These are phyloP conservation scores for Aspergillus eucalypticola DNA, from an alignment of 2,329 filamentous ascomycete genomes.

Conservation along the genomic window DNA sequence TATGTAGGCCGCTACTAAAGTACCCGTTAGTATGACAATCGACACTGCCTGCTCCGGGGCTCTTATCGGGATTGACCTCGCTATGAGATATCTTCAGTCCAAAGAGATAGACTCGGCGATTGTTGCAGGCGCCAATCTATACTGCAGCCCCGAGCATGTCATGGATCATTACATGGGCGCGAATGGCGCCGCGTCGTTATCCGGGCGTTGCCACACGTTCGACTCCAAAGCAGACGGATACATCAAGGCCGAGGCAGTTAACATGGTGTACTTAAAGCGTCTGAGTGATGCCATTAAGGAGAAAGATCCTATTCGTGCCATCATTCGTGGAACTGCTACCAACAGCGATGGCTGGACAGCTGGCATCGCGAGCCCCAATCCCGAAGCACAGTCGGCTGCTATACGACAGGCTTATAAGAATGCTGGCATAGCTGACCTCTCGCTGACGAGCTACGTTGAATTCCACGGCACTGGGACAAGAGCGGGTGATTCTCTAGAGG, in stretches of 20 bases:
- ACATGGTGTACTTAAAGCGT: constrained; percentile 41
- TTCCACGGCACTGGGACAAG: too few species aligned
- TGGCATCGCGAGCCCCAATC: too few species aligned
- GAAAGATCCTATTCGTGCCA: constrained; percentile 43
- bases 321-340: constrained; percentile 19
- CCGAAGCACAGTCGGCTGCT: too few species aligned
- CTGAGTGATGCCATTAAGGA: constrained; percentile 43
- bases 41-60: constrained; percentile 16
- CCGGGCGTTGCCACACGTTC: constrained; percentile 28
- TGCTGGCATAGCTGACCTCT: too few species aligned
- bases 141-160: constrained; percentile 17
- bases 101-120: constrained; percentile 21
- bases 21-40: constrained; percentile 19
- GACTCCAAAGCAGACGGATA: constrained; percentile 46
- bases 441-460: too few species aligned
- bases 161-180: constrained; percentile 15
- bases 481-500: too few species aligned
- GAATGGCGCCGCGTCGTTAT: constrained; percentile 19
- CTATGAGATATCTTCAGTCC: constrained; percentile 24
- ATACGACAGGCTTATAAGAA: too few species aligned
- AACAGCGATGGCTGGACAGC: neutral
- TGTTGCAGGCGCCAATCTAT: constrained; percentile 26
- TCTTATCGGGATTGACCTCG: constrained; percentile 32
- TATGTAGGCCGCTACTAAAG: too few species aligned
- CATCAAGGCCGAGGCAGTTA: constrained; percentile 46